Evolutionary conservation across 2,329 filamentous ascomycete species (phyloP), one percentile per base, ranked within the genome.

Genomic region (Aureobasidium sp.): DNA sequence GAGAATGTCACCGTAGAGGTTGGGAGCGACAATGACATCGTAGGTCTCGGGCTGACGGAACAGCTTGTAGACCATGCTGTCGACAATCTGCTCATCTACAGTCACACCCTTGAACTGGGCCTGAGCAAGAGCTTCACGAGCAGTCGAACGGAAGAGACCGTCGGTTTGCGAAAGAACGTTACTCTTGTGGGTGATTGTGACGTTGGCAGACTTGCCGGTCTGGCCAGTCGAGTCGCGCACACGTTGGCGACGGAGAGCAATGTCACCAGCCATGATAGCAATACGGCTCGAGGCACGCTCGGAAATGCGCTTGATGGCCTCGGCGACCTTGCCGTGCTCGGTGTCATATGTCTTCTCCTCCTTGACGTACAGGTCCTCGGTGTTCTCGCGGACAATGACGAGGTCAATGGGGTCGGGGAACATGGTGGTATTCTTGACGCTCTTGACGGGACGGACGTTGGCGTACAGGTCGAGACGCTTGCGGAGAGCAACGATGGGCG

Each of bases 21-120:
- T 97, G 58, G 93, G 94, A 9, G 93, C 94, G 50, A 99, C 94
- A 69, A 99, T 96, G 67, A 97, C 93, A 75, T 99, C 94, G 85
- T 97, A 99, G 72, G 88, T 88, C 71, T 88, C 83, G 47, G 94
- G 94, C 77, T 97, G 91, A 65, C 93, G 90, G 86, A 97, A 97
- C 62, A 99, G 88, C 82, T 97, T 97, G 85, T 97, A 97, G 63
- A 97, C 91, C 94, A 99, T 99, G 65, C 88, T 93, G 78, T 99
- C 94, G 66, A 99, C 93, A 69, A 99, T 99, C 80, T 99, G 94
- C 82, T 97, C 94, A 77, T 97, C 94, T 60, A 97, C 81, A 45
- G 78, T 77, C 60, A 96, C 79, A 56, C 75, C 76, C 64, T 77
- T 76, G 79, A 90, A 97, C 67, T 79, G 81, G 14, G 82, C 68